These are phyloP conservation scores for Mycena latifolia DNA, from an alignment of 768 basidiomycete species.

Conservation along the genomic window DNA sequence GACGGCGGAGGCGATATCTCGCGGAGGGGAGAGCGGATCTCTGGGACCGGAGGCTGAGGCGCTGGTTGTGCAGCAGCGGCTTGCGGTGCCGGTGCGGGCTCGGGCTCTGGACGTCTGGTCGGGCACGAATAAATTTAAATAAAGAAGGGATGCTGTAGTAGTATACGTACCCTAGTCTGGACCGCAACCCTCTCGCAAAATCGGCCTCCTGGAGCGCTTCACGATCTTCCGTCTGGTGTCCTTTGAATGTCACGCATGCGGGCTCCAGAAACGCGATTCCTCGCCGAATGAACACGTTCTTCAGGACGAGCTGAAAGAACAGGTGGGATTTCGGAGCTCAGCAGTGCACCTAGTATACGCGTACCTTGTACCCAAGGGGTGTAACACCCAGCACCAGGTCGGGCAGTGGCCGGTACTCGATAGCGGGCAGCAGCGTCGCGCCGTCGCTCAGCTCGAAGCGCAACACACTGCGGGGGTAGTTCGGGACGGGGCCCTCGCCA, in stretches of 20 bases:
- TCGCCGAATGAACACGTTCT: conserved; percentile 73
- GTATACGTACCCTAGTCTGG: conserved; percentile 74
- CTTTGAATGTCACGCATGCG: conserved; percentile 68
- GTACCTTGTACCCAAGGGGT: conserved; percentile 86
- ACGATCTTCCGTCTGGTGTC: conserved; percentile 73
- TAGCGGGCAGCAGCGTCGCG: conserved; percentile 71
- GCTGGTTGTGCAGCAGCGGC: conserved; percentile 15
- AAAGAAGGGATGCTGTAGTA: not conserved
- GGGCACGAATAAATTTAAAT: conserved; percentile 33
- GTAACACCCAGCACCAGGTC: conserved; percentile 81
- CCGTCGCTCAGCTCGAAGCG: conserved; percentile 85
- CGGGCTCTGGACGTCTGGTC: conserved; percentile 41
- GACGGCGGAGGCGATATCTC: conserved; percentile 43
- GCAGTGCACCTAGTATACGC: conserved; percentile 52
- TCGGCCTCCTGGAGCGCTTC: conserved; percentile 67
- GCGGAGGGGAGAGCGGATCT: conserved; percentile 43
- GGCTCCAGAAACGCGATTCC: conserved; percentile 88
- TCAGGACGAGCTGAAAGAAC: conserved; percentile 70
- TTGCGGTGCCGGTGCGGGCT: conserved; percentile 17
- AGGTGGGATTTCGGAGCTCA: conserved; percentile 12
- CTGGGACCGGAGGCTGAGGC: conserved; percentile 33
- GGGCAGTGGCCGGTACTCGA: conserved; percentile 81
- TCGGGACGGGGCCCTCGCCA: conserved; percentile 83
- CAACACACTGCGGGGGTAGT: conserved; percentile 86
- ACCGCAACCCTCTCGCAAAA: conserved; percentile 72